These are phyloP conservation scores for Obelidium mucronatum DNA, from an alignment of 192 early-diverging fungal species.

Conservation along the genomic window DNA sequence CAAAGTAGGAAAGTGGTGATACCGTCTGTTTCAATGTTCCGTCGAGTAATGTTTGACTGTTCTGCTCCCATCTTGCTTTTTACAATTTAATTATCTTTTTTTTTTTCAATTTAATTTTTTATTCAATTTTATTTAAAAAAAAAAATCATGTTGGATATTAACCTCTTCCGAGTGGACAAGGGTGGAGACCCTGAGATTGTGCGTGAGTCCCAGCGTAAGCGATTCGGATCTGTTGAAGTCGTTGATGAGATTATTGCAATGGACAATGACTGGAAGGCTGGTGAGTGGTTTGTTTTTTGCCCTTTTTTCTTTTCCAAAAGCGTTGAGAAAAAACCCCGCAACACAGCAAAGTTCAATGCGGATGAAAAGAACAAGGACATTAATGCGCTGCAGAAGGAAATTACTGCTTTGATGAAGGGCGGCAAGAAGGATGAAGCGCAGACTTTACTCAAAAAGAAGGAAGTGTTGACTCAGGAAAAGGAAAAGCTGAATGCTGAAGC, in stretches of 20 bases:
- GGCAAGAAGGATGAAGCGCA: constrained; percentile 82
- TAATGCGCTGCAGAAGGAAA: constrained; percentile 93
- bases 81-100: neutral
- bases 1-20: neutral
- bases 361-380: constrained; percentile 90
- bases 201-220: constrained; percentile 90
- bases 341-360: constrained; percentile 79
- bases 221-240: constrained; percentile 71
- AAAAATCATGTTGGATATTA: constrained; percentile 77
- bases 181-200: constrained; percentile 95
- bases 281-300: constrained; percentile 58
- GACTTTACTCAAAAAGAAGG: constrained; percentile 78
- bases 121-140: too few relatives aligned
- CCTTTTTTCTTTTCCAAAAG: neutral
- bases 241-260: constrained; percentile 92
- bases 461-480: constrained; percentile 75
- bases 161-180: constrained; percentile 85
- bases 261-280: constrained; percentile 88
- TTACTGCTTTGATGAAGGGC: constrained; percentile 85
- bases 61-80: constrained; percentile 15
- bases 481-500: constrained; percentile 59
- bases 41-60: neutral
- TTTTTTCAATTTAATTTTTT: too few relatives aligned
- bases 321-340: too few relatives aligned
- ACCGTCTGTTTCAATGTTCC: neutral